Conservation (phyloP, 2,329 filamentous ascomycete genomes). For the Lomentospora prolificans region DNA sequence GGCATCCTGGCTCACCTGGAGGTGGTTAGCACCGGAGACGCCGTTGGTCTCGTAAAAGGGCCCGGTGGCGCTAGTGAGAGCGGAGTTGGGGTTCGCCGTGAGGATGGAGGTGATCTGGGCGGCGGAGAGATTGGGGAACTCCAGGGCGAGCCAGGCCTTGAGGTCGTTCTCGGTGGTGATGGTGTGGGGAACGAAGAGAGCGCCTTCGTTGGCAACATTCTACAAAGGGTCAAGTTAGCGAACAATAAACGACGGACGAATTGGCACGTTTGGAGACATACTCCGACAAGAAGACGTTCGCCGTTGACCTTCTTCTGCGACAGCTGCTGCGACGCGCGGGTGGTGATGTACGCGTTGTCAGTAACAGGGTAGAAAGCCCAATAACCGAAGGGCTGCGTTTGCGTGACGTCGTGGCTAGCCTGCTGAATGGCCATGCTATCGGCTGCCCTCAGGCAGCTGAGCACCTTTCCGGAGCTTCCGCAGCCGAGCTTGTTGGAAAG, state of each 20-base stretch:
- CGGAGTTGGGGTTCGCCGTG: constrained; percentile 18
- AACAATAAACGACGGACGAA: background rate
- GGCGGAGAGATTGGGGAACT: constrained; percentile 23
- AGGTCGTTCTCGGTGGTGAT: constrained; percentile 22
- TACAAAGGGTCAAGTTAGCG: constrained; percentile 8
- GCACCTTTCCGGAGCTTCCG: constrained; percentile 13
- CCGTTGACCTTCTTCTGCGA: constrained; percentile 21
- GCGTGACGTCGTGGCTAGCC: constrained; percentile 22
- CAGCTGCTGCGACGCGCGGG: constrained; percentile 20
- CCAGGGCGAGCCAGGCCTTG: constrained; percentile 19
- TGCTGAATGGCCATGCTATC: constrained; percentile 24
- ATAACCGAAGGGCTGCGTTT: constrained; percentile 5
- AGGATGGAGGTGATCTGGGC: constrained; percentile 22
- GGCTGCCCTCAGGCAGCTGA: constrained; percentile 24
- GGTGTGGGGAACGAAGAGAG: constrained; percentile 24
- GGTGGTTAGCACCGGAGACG: constrained; percentile 29
- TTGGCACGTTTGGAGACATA: constrained; percentile 8
- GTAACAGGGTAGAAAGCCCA: constrained; percentile 29
- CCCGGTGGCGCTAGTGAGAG: constrained; percentile 15
- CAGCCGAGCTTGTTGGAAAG: constrained; percentile 26
- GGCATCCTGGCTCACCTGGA: constrained; percentile 37
- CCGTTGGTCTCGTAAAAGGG: constrained; percentile 28
- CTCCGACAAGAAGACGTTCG: constrained; percentile 20
- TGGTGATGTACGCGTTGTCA: constrained; percentile 22
- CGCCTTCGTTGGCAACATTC: constrained; percentile 29